Percentiles rank a stretch among this genome's conserved stretches.
These are phyloP conservation scores for Nigrograna mackinnonii DNA, from an alignment of 2,329 filamentous ascomycete genomes.

Conservation along the genomic window DNA sequence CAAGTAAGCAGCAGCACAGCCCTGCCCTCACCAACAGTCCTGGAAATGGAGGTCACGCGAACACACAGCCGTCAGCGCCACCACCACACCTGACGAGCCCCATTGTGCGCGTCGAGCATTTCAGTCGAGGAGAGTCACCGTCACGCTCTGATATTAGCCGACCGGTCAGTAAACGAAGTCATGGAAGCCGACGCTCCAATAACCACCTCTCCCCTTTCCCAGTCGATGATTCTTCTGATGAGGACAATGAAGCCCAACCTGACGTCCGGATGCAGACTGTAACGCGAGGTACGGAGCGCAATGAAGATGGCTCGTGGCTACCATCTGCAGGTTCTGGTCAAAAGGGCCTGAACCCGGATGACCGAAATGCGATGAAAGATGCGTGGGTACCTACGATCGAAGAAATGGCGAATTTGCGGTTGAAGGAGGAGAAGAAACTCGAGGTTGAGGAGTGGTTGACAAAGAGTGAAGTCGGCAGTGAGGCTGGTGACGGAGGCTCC, in stretches of 20 bases:
- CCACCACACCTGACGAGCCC: slow-evolving; percentile 40
- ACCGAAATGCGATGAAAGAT: slow-evolving; percentile 45
- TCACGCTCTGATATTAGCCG: slow-evolving; percentile 36
- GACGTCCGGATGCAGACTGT: slow-evolving; percentile 16
- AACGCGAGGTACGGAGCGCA: slow-evolving; percentile 41
- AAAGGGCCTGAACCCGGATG: slow-evolving; percentile 51
- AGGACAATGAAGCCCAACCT: slow-evolving; percentile 23
- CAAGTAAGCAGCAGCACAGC: slow-evolving; percentile 38
- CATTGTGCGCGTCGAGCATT: slow-evolving; percentile 43
- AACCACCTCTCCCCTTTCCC: slow-evolving; percentile 43
- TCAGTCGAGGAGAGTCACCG: slow-evolving; percentile 38
- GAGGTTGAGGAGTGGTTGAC: slow-evolving; percentile 59
- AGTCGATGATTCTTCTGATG: slow-evolving; percentile 35
- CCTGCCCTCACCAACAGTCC: slow-evolving; percentile 43
- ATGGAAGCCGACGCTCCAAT: slow-evolving; percentile 36
- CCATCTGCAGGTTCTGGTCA: slow-evolving; percentile 43
- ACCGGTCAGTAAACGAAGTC: slow-evolving; percentile 37
- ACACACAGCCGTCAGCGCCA: slow-evolving; percentile 27
- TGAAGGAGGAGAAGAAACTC: slow-evolving; percentile 54
- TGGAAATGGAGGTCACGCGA: slow-evolving; percentile 25
- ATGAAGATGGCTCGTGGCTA: slow-evolving; percentile 53
- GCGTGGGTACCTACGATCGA: slow-evolving; percentile 53
- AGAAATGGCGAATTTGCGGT: slow-evolving; percentile 52
- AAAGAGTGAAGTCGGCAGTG: slow-evolving; percentile 50
- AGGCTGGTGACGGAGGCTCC: slow-evolving; percentile 44